Evolutionary conservation across 495 filamentous ascomycete genomes (phyloP), one percentile per base, ranked within the genome.

Genomic region (Penicillium pulvis): DNA sequence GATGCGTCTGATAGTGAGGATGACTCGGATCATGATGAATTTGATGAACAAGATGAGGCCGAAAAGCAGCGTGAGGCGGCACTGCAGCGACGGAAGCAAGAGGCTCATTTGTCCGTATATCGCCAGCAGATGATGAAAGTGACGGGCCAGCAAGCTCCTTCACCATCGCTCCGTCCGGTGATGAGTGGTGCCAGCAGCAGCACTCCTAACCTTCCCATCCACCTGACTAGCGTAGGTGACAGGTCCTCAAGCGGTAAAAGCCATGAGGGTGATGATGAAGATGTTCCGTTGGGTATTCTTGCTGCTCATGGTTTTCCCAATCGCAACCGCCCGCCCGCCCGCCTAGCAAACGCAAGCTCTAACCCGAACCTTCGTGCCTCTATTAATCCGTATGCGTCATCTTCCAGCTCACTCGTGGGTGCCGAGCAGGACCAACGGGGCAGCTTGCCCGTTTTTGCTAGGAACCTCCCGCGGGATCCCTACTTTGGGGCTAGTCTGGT

Each of bases 121-220:
- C 85, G 94, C 47, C 93, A 97, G 68, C 88, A 93, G 70, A 96
- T 97, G 92, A 95, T 92, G 90, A 97, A 96, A 67, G 88, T 95
- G 19, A 96, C 91, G 8, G 93, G 93, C 49, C 90, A 91, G 63
- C 71, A 79, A 53, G 81, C 80, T 49, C 65, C 79, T 1, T 80
- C 72, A 60, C 70, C 71, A 19, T 64, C 67, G 7, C 67, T 77
- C 10, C 77, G 75, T 23, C 75, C 78, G 33, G 68, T 69, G 26
- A 62, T 73, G 65, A 75, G 73, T 46, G 72, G 72, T 35, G 71
- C 71, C 8, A 81, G 70, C 60, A 73, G 53, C 59, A 82, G 79
- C 59, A 71, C 76, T 17, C 79, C 80, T 17, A 80, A 77, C 58
- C 60, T 82, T 17, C 53, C 66, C 16, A 61, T 59, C 11, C 71